Base-by-base conservation (phyloP, 768 basidiomycete genomes). In the Lentinula aciculospora region DNA sequence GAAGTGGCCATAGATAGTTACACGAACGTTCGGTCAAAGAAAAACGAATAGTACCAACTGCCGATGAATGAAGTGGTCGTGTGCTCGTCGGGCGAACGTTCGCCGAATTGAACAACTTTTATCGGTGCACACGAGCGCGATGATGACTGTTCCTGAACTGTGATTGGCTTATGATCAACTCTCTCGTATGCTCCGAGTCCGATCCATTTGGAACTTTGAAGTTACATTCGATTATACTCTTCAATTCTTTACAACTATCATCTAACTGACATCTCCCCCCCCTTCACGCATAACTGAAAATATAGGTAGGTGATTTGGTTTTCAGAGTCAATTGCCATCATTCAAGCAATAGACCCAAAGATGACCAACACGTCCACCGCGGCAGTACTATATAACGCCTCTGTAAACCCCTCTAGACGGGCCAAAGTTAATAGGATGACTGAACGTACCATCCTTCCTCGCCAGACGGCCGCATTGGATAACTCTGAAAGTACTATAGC, bases 371-470 rank as follows among this genome's bases (percentile, higher is more conserved):
- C 21, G 21, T 19, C 49, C 8, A 10, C 32, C 10, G 10, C 49
- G 36, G 51, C 25, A 53, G 34, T 34, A 4, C 21, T 40, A 21
- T 53, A 53, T 39, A 53, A 53, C 36, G 34, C 32, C 32, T 53
- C 51, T 37, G 51, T 39, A 8, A 53, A 36, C 34, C 36, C 51
- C 31, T 39, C 51, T 10, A 36, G 51, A 36, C n/a, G 51, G 36
- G 36, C 21, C 25, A 53, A 53, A 36, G 21, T 36, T 12, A 53
- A 8, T n/a, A 3, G 51, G 15, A 53, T 53, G 51, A 32, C 51
- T 13, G 51, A 53, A 39, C 51, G 51, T 27, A 36, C 51, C 36
- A 25, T 53, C 4, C 51, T 53, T 40, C 51, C 51, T 27, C 34
- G 32, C 4, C 49, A 50, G 21, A 50, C 17, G 4, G 7, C 10